phyloP scores from a whole-genome alignment of 805 yeast species.

The Sungouiella blattae region DNA sequence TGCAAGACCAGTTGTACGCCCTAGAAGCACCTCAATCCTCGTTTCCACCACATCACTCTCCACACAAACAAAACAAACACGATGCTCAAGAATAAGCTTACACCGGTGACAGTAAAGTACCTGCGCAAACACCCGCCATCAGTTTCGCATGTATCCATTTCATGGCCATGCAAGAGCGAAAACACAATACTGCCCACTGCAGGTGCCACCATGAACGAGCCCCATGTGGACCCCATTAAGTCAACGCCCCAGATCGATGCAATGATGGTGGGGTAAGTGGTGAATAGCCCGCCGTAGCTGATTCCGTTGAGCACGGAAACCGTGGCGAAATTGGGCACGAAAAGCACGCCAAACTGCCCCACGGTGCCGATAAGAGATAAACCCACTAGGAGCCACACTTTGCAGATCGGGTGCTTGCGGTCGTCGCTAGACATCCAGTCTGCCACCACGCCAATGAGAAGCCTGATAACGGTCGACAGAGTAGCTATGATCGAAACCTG shows the following conservation, averaged over 20 bases:
- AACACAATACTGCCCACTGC: conserved; percentile 73
- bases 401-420: conserved; percentile 26
- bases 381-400: conserved; percentile 30
- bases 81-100: conserved; percentile 24
- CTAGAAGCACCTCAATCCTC: conserved; percentile 27
- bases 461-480: conserved; percentile 67
- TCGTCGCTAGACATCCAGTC: conserved; percentile 49
- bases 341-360: conserved; percentile 25
- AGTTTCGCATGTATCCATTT: conserved; percentile 47
- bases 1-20: no score
- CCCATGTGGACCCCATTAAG: conserved; percentile 90
- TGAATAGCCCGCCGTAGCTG: conserved; percentile 79
- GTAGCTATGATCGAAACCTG: conserved; percentile 63
- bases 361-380: conserved; percentile 26
- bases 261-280: conserved; percentile 80
- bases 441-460: conserved; percentile 62
- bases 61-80: conserved; percentile 23
- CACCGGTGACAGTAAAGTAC: conserved; percentile 27
- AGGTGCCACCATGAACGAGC: conserved; percentile 82
- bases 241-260: conserved; percentile 86
- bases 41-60: conserved; percentile 27
- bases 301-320: conserved; percentile 58
- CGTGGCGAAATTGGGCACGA: conserved; percentile 13
- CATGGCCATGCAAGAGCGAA: conserved; percentile 65
- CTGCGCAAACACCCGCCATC: conserved; percentile 19